phyloP scores from a whole-genome alignment of 2,329 filamentous ascomycete species.

The Fusarium protoensiforme region DNA sequence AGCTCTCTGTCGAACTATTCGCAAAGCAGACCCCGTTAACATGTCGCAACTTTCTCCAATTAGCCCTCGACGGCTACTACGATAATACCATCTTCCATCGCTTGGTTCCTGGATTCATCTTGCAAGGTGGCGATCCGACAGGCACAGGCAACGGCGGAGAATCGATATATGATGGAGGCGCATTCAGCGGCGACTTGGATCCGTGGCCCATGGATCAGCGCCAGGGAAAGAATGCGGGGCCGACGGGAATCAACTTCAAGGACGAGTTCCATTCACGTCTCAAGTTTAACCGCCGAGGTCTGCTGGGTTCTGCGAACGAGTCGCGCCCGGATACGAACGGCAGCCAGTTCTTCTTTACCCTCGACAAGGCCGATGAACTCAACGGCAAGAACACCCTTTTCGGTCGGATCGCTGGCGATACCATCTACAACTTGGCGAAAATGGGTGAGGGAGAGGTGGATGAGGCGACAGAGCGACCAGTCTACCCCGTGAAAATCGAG shows the following conservation, averaged over 20 bases:
- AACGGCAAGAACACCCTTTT: slow-evolving; percentile 94
- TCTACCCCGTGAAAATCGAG: slow-evolving; percentile 86
- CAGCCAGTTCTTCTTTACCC: slow-evolving; percentile 96
- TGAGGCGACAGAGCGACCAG: slow-evolving; percentile 81
- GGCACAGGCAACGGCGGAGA: slow-evolving; percentile 92
- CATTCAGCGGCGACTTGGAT: slow-evolving; percentile 77
- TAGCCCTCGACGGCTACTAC: slow-evolving; percentile 96
- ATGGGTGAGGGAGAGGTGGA: slow-evolving; percentile 90
- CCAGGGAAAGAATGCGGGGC: slow-evolving; percentile 69
- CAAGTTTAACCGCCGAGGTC: slow-evolving; percentile 90
- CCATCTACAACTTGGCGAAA: slow-evolving; percentile 94
- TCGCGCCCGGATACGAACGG: slow-evolving; percentile 83
- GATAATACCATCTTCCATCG: slow-evolving; percentile 94
- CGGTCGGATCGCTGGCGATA: slow-evolving; percentile 90
- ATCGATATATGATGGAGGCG: slow-evolving; percentile 89
- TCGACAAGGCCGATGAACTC: slow-evolving; percentile 86
- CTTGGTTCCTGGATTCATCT: slow-evolving; percentile 88
- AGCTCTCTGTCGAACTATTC: slow-evolving; percentile 92
- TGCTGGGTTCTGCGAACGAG: slow-evolving; percentile 97
- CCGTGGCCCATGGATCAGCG: slow-evolving; percentile 76
- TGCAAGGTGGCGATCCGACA: slow-evolving; percentile 95
- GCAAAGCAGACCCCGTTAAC: slow-evolving; percentile 93
- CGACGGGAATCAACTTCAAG: slow-evolving; percentile 70
- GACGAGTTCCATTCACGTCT: slow-evolving; percentile 94
- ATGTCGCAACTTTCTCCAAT: slow-evolving; percentile 94